Base-by-base conservation (phyloP, 192 early-diverging fungal species). In the Coemansia sp. region DNA sequence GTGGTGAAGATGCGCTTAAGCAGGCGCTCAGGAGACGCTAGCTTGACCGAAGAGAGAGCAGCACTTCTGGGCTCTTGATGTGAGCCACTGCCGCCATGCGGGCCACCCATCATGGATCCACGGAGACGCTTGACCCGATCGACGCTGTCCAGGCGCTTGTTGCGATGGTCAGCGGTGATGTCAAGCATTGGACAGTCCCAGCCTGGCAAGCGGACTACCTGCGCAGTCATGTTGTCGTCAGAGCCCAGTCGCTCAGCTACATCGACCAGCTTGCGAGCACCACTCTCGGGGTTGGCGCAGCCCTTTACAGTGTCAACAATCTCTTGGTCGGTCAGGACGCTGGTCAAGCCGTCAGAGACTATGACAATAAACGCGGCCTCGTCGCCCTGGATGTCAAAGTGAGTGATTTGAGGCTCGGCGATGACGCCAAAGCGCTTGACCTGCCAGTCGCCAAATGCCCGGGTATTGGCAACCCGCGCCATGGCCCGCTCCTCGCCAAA, bases 291-390 rank as follows among this genome's bases (percentile, higher is more conserved):
- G 35, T 85, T 74, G 34, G 75, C 59, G 39, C 86, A 84, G 55
- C 86, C 75, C 69, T 91, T 91, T 28, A 84, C 87, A 75, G 83
- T 77, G 57, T 91, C 90, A 57, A 89, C 83, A 13, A 91, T 83
- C 66, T 91, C 90, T 60, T 91, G 90, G 63, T 91, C 84, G 20
- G 86, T 87, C 81, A 91, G 85, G 16, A 90, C 88, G 16, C 86
- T 79, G 11, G 86, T 87, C 42, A 91, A 69, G 0, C 90, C 90
- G 68, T 91, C 90, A 14, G 90, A 88, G 14, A 88, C 75, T n/a
- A 90, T 61, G 10, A 87, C 88, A 56, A 91, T 59, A 57, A 91
- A 90, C 2, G 89, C 88, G 0, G 88, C 86, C 9, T 88, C 82
- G n/a, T 82, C 84, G 38, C 83, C 81, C 55, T 68, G 81, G 43